Base-by-base conservation (phyloP, 1,284 basidiomycete genomes). In the Psilocybe mexicana region DNA sequence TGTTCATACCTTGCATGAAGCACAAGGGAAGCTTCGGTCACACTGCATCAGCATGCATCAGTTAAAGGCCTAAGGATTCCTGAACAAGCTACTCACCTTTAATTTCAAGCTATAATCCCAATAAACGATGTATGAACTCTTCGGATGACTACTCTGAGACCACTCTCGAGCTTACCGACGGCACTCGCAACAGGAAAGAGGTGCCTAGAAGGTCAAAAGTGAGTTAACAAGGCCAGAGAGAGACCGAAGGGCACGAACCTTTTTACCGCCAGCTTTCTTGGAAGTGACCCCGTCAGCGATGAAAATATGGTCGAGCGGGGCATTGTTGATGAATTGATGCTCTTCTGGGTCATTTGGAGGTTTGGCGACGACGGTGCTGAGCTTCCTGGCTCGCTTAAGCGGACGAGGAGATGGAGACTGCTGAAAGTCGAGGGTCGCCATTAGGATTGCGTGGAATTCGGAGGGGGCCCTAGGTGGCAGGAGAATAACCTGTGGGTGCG, bases 21-120 rank as follows among this genome's bases (percentile, higher is more conserved):
- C 72, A 66, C 77, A 84, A 40, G 82, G 83, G 59, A 85, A 85
- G 18, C 74, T 78, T 54, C 83, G 81, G 72, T 84, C 82, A 61
- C 82, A 85, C 82, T 85, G 59, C 57, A 38, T 51, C 38, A 55
- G 40, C 54, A 47, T 48, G 26, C 49, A 42, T 55, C 48, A 54
- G 51, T 24, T 23, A 52, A 60, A 56, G 59, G 54, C 50, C 48
- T 52, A 52, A 48, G 30, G 40, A 30, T 43, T 7, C 38, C 43
- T 45, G 36, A 56, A 25, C n/a, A 44, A 43, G 33, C 18, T n/a
- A 60, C 64, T 25, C 40, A 65, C 67, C 59, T 68, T 68, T 53
- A 68, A 62, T 58, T 68, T 68, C 60, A 68, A 56, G 36, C 66
- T 68, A 44, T 33, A 33, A 8, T 33, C 30, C 30, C 30, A 33